A percentile compares a stretch with the other conserved stretches of the same genome.
phyloP scores from a whole-genome alignment of 2,329 filamentous ascomycete species.

The Anisogramma anomala region DNA sequence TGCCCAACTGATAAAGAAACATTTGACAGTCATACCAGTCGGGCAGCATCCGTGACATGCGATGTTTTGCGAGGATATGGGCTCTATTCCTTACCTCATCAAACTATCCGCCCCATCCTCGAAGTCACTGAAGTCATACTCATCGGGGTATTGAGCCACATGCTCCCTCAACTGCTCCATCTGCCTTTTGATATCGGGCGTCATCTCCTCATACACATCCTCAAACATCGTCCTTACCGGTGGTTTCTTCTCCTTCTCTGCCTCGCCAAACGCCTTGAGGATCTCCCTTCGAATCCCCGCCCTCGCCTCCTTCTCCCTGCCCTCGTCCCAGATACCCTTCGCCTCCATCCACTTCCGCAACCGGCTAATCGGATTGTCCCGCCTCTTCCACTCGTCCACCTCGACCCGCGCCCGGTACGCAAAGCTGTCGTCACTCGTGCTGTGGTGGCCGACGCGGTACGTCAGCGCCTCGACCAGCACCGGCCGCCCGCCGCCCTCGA shows the following conservation, averaged over 20 bases:
- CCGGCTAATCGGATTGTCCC: conserved; percentile 28
- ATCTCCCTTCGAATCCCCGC: conserved; percentile 42
- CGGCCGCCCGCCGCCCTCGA: conserved; percentile 68
- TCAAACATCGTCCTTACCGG: conserved; percentile 63
- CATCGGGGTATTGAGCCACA: conserved; percentile 74
- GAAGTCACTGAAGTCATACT: conserved; percentile 57
- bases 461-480: conserved; percentile 93
- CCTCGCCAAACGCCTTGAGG: conserved; percentile 71
- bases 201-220: conserved; percentile 82
- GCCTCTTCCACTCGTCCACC: conserved; percentile 71
- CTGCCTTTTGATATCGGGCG: conserved; percentile 49
- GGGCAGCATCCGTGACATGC: no score
- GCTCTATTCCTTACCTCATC: conserved; percentile 15
- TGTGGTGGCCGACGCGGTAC: conserved; percentile 93
- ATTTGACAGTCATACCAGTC: no score
- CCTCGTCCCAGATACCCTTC: conserved; percentile 72
- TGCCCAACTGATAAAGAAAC: no score
- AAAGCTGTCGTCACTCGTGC: conserved; percentile 92
- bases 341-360: conserved; percentile 64
- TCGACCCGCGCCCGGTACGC: conserved; percentile 89
- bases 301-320: conserved; percentile 51
- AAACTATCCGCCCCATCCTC: conserved; percentile 23
- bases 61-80: no score
- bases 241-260: conserved; percentile 71
- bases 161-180: conserved; percentile 64